Evolutionary conservation across 2,329 filamentous ascomycete genomes (phyloP), one percentile per base, ranked within the genome.

Genomic region (Penicillium polonicum): DNA sequence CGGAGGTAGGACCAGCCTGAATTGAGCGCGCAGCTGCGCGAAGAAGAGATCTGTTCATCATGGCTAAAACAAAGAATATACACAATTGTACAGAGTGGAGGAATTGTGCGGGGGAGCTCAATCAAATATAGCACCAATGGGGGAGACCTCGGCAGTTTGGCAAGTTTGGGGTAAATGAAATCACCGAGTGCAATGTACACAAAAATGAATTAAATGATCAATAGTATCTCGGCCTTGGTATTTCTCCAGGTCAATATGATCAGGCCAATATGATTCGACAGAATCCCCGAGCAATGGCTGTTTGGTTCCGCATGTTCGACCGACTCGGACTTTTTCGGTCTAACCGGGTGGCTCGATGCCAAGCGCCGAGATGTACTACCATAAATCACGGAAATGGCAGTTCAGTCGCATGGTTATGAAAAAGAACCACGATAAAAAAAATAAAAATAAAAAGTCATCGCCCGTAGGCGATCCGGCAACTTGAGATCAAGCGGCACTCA

Each of bases 21-120:
- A 70, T 49, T 38, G 70, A 68, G 60, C 72, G 72, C 38, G 67
- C 64, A 46, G 70, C 69, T 29, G 66, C 63, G 48, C 70, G 70
- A 35, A 76, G 60, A 42, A 73, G 45, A 19, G 72, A 69, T 36
- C 67, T 64, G 38, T 72, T 73, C 71, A 76, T 74, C 46, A 55
- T 68, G 48, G 43, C 52, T 56, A 48, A 36, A 45, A 12, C 21
- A 23, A 31, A 48, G 0, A 56, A 39, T 25, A 17, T 27, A 35
- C 19, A 45, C 17, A 48, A 57, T 44, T 45, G 36, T 49, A 46
- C 36, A 21, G 41, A 49, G 38, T 42, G 31, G 38, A 29, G 55
- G 49, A 46, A 44, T 38, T 45, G 55, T 64, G 62, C 65, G 63
- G 60, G 62, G 62, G 60, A 65, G 55, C 59, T 65, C 52, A 56